Base-by-base conservation (phyloP, 1,139 yeast species). In the Saccharomyces hybrid region DNA sequence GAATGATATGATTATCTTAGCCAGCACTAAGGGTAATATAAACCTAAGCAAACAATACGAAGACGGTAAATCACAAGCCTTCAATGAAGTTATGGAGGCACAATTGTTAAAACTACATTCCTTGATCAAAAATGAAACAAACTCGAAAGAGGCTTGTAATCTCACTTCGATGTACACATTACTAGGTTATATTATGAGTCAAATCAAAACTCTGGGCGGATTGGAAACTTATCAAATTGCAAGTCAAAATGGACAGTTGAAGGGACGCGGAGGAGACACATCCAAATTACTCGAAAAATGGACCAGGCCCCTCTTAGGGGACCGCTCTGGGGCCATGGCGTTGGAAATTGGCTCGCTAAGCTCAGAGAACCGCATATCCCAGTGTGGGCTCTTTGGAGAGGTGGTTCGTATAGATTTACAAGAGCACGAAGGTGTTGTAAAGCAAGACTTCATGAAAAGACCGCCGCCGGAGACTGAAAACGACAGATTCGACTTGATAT, bases 251-350 rank as follows among this genome's bases (percentile, higher is more conserved):
- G 98, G 98, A 0, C 98, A 91, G 64, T 81, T 82, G 56, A 70
- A 72, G 0, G 77, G 78, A 50, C 72, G 98, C 58, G 98, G 98
- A 0, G 96, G 97, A 1, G 98, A 91, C 68, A 88, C 97, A 0
- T 89, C 96, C 1, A 87, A 85, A 61, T 73, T 80, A 57, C 71
- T 89, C 49, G 76, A 88, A 2, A 78, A 80, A 55, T 90, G 97
- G 97, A 68, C 88, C n/a, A 65, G 65, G 60, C 42, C 16, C 13
- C 8, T 9, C 1, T 16, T 30, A 2, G 50, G 5, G 1, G 0
- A 20, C 8, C 25, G 9, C 1, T 16, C 44, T 38, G 34, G 28
- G 26, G 62, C 50, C 48, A 54, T 8, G 41, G 87, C 95, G 0
- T 74, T 91, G 42, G 98, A 91, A 69, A 84, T 91, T 50, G 98